phyloP scores from a whole-genome alignment of 2,329 filamentous ascomycete genomes.

The Cercospora sojina region DNA sequence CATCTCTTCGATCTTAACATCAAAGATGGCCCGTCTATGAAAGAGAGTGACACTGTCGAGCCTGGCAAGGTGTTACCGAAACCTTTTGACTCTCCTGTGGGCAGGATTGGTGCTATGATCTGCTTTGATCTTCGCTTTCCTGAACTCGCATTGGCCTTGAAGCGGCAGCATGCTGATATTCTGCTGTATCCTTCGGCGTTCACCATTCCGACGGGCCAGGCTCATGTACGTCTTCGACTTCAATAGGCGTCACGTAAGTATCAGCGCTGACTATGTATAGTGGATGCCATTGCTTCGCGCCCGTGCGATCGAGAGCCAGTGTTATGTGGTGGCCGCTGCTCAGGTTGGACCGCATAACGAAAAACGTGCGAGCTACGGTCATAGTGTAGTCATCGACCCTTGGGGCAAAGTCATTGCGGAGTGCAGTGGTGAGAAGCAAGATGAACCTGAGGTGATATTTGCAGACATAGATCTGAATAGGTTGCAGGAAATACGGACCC shows the following conservation, averaged over 20 bases:
- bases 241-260: not conserved
- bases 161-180: conserved; percentile 67
- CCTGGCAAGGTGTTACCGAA: conserved; percentile 62
- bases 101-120: conserved; percentile 74
- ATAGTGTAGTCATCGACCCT: conserved; percentile 80
- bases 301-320: conserved; percentile 84
- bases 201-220: conserved; percentile 77
- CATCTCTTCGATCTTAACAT: conserved; percentile 72
- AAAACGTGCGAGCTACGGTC: conserved; percentile 78
- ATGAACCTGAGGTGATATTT: conserved; percentile 45
- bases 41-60: conserved; percentile 68
- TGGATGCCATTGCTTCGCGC: conserved; percentile 79
- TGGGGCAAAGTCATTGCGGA: conserved; percentile 76
- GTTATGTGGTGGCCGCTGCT: conserved; percentile 82
- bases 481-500: conserved; percentile 40
- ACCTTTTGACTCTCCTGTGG: conserved; percentile 72
- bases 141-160: conserved; percentile 68
- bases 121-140: conserved; percentile 91
- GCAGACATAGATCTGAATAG: conserved; percentile 42
- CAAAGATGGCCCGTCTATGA: conserved; percentile 56
- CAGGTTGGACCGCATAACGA: conserved; percentile 74
- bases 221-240: conserved; percentile 52
- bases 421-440: conserved; percentile 52
- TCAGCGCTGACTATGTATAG: conserved; percentile 15
- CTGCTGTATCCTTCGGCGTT: conserved; percentile 89